Evolutionary conservation across 306 rosid genomes (phyloP).

Genomic region (Datisca glomerata): DNA sequence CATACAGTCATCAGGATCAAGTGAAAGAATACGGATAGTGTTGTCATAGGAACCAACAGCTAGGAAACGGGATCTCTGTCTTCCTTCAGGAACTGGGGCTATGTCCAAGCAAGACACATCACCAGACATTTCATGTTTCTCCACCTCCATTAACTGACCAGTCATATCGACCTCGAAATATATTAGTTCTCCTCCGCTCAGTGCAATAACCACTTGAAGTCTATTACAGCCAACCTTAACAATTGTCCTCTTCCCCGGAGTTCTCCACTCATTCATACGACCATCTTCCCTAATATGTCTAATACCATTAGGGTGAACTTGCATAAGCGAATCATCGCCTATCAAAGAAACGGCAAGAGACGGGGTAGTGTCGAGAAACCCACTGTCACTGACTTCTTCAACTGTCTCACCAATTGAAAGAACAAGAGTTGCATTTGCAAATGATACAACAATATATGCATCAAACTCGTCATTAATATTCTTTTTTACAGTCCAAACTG

Average conservation of each 20-base stretch:
- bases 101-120: slow-evolving; percentile 93
- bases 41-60: slow-evolving; percentile 95
- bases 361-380: slow-evolving; percentile 92
- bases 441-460: slow-evolving; percentile 91
- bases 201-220: slow-evolving; percentile 92
- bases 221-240: slow-evolving; percentile 85
- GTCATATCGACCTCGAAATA: slow-evolving; percentile 93
- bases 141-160: slow-evolving; percentile 92
- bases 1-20: slow-evolving; percentile 95
- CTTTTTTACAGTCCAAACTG: slow-evolving; percentile 98
- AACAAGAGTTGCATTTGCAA: slow-evolving; percentile 85
- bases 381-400: slow-evolving; percentile 94
- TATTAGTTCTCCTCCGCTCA: slow-evolving; percentile 90
- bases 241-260: slow-evolving; percentile 94
- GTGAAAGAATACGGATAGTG: slow-evolving; percentile 70
- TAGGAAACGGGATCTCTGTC: slow-evolving; percentile 86
- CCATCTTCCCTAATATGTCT: slow-evolving; percentile 99
- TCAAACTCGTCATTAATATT: slow-evolving; percentile 84
- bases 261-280: slow-evolving; percentile 93
- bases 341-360: slow-evolving; percentile 93
- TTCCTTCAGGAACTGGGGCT: slow-evolving; percentile 94
- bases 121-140: slow-evolving; percentile 96
- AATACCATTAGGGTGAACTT: slow-evolving; percentile 98
- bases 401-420: slow-evolving; percentile 98
- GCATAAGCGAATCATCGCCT: slow-evolving; percentile 98